phyloP scores from a whole-genome alignment of 495 filamentous ascomycete genomes.

The Daldinia caldariorum region DNA sequence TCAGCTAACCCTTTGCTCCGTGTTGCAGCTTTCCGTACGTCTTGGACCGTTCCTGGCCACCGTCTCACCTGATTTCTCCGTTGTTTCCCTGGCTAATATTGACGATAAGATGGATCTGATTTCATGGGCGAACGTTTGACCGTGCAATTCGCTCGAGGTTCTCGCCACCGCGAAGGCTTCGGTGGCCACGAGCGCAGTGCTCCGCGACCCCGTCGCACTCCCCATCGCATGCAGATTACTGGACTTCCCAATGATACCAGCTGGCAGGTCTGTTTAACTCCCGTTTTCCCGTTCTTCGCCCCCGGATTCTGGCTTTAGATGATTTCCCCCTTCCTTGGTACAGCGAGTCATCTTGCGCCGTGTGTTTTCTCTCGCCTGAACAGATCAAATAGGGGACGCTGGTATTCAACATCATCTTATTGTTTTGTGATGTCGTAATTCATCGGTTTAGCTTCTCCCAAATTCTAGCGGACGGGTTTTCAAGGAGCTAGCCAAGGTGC shows the following conservation, averaged over 20 bases:
- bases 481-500: constrained; percentile 46
- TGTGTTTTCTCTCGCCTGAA: constrained; percentile 43
- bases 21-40: constrained; percentile 66
- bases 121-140: constrained; percentile 97
- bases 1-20: constrained; percentile 46
- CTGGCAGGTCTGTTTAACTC: constrained; percentile 96
- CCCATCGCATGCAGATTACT: constrained; percentile 95
- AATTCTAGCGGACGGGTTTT: constrained; percentile 46
- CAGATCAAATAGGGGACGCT: constrained; percentile 39
- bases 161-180: constrained; percentile 83
- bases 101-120: constrained; percentile 84
- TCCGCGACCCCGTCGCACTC: constrained; percentile 92
- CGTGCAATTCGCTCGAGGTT: constrained; percentile 96
- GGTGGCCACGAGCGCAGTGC: constrained; percentile 75
- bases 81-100: constrained; percentile 54
- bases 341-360: constrained; percentile 44
- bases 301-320: constrained; percentile 54
- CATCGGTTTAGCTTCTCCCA: constrained; percentile 42
- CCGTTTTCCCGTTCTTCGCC: constrained; percentile 65
- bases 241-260: constrained; percentile 97
- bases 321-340: constrained; percentile 50
- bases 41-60: constrained; percentile 46
- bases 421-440: constrained; percentile 41
- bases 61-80: constrained; percentile 41
- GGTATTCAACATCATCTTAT: constrained; percentile 32